Evolutionary conservation across 2,329 filamentous ascomycete species (phyloP).

Genomic region (Exophiala phaeomuriformis): DNA sequence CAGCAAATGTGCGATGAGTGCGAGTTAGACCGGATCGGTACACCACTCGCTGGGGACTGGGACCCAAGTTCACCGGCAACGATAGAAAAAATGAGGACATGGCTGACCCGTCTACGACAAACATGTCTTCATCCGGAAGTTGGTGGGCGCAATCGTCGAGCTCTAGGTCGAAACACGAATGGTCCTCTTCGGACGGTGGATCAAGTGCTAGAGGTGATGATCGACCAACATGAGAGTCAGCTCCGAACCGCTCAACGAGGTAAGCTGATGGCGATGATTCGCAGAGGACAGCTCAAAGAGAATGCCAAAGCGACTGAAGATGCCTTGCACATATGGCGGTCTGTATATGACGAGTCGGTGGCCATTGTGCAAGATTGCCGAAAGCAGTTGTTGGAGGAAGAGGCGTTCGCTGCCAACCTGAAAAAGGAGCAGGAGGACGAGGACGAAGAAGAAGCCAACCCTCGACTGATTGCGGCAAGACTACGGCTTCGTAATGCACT

Average conservation of each 20-base stretch:
- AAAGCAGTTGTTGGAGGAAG: slow-evolving; percentile 47
- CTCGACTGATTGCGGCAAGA: slow-evolving; percentile 51
- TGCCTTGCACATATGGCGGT: slow-evolving; percentile 64
- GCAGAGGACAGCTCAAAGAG: slow-evolving; percentile 69
- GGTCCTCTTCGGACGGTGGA: slow-evolving; percentile 71
- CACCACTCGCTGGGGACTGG: slow-evolving; percentile 57
- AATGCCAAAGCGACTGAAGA: slow-evolving; percentile 61
- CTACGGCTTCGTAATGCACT: slow-evolving; percentile 64
- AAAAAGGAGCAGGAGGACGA: slow-evolving; percentile 34
- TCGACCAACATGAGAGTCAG: slow-evolving; percentile 67
- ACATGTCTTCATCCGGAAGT: slow-evolving; percentile 82
- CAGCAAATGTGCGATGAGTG: slow-evolving; percentile 65
- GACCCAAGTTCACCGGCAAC: slow-evolving; percentile 50
- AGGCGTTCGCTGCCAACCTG: slow-evolving; percentile 33
- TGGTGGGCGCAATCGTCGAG: slow-evolving; percentile 57
- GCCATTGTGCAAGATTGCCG: slow-evolving; percentile 55
- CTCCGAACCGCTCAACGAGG: slow-evolving; percentile 63
- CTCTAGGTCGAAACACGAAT: slow-evolving; percentile 56
- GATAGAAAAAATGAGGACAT: slow-evolving; percentile 67
- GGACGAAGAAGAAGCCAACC: slow-evolving; percentile 33
- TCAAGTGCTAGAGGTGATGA: slow-evolving; percentile 85
- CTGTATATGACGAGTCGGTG: slow-evolving; percentile 46
- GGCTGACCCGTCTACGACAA: slow-evolving; percentile 70
- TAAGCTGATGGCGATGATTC: slow-evolving; percentile 57
- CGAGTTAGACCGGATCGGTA: slow-evolving; percentile 57